A percentile compares a stretch with the other conserved stretches of the same genome.
phyloP scores from a whole-genome alignment of 345 rosid genomes.

The Rhizophora apiculata region DNA sequence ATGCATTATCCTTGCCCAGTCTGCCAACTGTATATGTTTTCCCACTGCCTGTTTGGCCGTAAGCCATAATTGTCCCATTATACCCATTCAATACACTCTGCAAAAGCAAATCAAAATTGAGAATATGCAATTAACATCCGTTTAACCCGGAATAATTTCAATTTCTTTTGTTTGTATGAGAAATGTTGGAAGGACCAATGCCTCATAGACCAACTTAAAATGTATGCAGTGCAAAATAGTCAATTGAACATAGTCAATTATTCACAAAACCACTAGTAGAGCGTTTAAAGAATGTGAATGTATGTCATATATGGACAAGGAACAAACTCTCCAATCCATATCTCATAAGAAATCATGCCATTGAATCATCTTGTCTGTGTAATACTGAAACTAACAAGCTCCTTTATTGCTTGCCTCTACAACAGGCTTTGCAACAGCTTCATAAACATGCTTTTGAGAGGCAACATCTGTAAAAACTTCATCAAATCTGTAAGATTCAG shows the following conservation, averaged over 20 bases:
- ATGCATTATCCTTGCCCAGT: slow-evolving; percentile 74
- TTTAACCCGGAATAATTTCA: background rate
- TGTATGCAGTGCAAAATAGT: too few relatives aligned
- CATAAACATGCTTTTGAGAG: slow-evolving; percentile 90
- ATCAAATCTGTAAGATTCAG: slow-evolving; percentile 82
- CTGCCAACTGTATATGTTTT: slow-evolving; percentile 87
- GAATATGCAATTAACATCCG: slow-evolving; percentile 18
- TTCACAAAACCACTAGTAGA: too few relatives aligned
- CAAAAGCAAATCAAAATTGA: slow-evolving; percentile 24
- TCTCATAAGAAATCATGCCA: background rate
- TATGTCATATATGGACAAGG: background rate
- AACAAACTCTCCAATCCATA: background rate
- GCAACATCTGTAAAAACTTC: slow-evolving; percentile 75
- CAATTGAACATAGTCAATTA: too few relatives aligned
- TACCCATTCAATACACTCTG: slow-evolving; percentile 91
- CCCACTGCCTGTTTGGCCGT: slow-evolving; percentile 95
- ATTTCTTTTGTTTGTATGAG: background rate
- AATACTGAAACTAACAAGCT: background rate
- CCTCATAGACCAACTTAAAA: too few relatives aligned
- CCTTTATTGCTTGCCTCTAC: slow-evolving; percentile 59
- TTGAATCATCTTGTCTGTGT: background rate
- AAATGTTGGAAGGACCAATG: background rate
- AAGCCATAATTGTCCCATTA: slow-evolving; percentile 96
- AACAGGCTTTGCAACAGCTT: slow-evolving; percentile 87
- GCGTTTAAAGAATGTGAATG: too few relatives aligned